phyloP scores from a whole-genome alignment of 768 basidiomycete species.

The Russula ochroleuca region DNA sequence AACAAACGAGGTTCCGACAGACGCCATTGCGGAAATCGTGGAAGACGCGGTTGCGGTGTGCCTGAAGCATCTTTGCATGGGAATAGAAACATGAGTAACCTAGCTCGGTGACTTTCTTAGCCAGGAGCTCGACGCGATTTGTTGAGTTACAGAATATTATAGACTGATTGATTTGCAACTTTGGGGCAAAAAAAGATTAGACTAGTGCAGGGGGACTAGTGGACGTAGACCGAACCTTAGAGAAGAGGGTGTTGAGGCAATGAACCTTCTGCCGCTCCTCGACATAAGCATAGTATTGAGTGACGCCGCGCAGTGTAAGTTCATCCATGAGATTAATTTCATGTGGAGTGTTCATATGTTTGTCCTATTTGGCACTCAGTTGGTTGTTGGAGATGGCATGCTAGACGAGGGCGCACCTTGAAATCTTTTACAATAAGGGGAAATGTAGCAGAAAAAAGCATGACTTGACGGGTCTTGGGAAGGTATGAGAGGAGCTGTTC shows the following conservation, averaged over 20 bases:
- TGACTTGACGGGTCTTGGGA: constrained; percentile 85
- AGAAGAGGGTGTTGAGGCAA: constrained; percentile 98
- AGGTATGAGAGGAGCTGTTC: constrained; percentile 88
- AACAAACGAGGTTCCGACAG: constrained; percentile 97
- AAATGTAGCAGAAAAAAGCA: constrained; percentile 99
- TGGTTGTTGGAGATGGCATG: constrained; percentile 5
- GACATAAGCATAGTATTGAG: constrained; percentile 99
- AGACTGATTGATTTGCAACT: constrained; percentile 99
- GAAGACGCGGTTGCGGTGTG: constrained; percentile 98
- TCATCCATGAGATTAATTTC: constrained; percentile 99
- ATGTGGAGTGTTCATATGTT: constrained; percentile 93
- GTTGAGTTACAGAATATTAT: constrained; percentile 99
- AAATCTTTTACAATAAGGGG: constrained; percentile 99
- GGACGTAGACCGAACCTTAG: constrained; percentile 58
- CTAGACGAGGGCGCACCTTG: constrained; percentile 54
- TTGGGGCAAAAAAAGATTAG: constrained; percentile 21
- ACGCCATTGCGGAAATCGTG: constrained; percentile 99
- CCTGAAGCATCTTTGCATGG: constrained; percentile 98
- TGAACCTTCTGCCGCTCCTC: constrained; percentile 99
- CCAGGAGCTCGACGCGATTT: constrained; percentile 97
- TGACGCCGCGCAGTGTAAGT: constrained; percentile 95
- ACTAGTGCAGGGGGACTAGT: background rate
- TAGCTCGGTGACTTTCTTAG: constrained; percentile 98
- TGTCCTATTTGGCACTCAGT: constrained; percentile 53
- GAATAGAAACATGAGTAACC: constrained; percentile 99